Conservation (phyloP, 768 basidiomycete genomes). For the Gloeophyllum trabeum region DNA sequence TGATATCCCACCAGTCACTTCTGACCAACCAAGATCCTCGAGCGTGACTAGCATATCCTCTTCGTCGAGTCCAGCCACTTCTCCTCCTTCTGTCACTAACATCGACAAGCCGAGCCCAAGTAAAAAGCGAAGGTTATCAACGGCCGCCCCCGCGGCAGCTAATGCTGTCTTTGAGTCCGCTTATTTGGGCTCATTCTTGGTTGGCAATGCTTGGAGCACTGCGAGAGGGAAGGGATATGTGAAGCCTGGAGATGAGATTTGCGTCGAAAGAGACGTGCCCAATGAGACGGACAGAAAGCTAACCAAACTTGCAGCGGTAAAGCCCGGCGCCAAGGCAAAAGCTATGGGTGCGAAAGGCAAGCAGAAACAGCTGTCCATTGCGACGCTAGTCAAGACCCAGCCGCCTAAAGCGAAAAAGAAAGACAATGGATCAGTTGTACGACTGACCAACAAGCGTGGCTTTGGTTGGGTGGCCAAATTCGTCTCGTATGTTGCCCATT, state of each 20-base stretch:
- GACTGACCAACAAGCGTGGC: slow-evolving; percentile 51
- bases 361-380: slow-evolving; percentile 56
- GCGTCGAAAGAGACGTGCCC: slow-evolving; percentile 42
- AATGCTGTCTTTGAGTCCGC: slow-evolving; percentile 15
- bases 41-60: slow-evolving; percentile 29
- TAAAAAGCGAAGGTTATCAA: slow-evolving; percentile 37
- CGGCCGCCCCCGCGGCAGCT: slow-evolving; percentile 5
- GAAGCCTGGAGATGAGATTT: slow-evolving; percentile 47
- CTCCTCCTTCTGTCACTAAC: slow-evolving; percentile 12
- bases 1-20: slow-evolving; percentile 15
- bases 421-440: slow-evolving; percentile 58
- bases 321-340: slow-evolving; percentile 2
- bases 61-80: slow-evolving; percentile 12
- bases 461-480: slow-evolving; percentile 35
- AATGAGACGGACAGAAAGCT: too few relatives aligned
- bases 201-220: slow-evolving; percentile 72
- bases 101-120: slow-evolving; percentile 21
- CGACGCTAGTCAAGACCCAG: slow-evolving; percentile 53
- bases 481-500: not conserved
- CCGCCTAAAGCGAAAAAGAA: slow-evolving; percentile 35
- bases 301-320: slow-evolving; percentile 7
- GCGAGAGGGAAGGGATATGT: slow-evolving; percentile 65
- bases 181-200: slow-evolving; percentile 59
- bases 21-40: slow-evolving; percentile 18
- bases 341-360: slow-evolving; percentile 3